These are phyloP conservation scores for Mucuna pruriens DNA, from an alignment of 306 rosid species.

Conservation along the genomic window DNA sequence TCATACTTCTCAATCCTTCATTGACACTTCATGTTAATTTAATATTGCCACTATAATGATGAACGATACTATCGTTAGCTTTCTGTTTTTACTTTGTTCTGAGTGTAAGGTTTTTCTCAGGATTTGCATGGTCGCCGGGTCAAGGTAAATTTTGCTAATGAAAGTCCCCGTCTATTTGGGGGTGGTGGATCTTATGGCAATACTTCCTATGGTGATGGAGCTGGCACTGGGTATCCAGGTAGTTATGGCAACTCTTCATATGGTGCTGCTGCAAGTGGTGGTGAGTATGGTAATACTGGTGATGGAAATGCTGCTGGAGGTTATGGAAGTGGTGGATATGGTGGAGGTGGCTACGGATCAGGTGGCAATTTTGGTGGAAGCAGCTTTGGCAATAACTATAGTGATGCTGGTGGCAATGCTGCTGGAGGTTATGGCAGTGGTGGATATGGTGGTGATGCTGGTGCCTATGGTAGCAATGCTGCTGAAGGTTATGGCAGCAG, in stretches of 20 bases:
- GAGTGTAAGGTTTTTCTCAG: conserved; percentile 39
- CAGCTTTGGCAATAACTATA: conserved; percentile 19
- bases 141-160: conserved; percentile 71
- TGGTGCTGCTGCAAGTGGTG: conserved; percentile 35
- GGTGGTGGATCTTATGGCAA: conserved; percentile 41
- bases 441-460: neutral
- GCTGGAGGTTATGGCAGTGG: conserved; percentile 22
- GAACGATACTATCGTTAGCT: neutral
- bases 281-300: conserved; percentile 33
- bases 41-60: neutral
- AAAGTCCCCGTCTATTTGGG: conserved; percentile 51
- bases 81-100: neutral
- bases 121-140: conserved; percentile 77
- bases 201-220: conserved; percentile 34
- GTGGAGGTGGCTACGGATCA: neutral
- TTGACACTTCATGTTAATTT: neutral
- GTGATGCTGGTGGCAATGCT: neutral
- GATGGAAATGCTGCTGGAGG: conserved; percentile 45
- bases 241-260: conserved; percentile 37
- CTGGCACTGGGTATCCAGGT: conserved; percentile 32
- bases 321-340: conserved; percentile 12
- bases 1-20: neutral
- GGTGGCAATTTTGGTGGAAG: conserved; percentile 32
- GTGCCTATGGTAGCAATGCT: neutral
- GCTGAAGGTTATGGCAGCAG: neutral